Base-by-base conservation (phyloP, 805 yeast species). In the Monosporozyma servazzii region DNA sequence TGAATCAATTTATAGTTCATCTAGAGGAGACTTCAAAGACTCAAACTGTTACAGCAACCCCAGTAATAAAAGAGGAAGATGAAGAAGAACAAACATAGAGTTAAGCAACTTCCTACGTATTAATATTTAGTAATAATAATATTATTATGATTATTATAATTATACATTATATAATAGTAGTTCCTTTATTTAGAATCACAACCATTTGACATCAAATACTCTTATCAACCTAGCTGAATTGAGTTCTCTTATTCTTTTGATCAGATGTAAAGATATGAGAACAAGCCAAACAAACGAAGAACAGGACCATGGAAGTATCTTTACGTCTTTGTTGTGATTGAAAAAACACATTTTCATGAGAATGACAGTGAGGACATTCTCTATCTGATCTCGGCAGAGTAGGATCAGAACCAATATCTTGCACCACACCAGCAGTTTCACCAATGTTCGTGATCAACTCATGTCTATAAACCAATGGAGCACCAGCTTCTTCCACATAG, bases 341-440 rank as follows among this genome's bases (percentile, higher is more conserved):
- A 77, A 93, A 93, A 67, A 93, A 93, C 40, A 93, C 99, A 69
- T 96, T 88, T 59, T 90, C 96, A 56, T 82, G 81, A 54, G 86
- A 84, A 59, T 79, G 83, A 70, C 99, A 93, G 50, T 78, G 76
- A 3, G 97, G 96, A 69, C 99, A 93, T 61, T 86, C 90, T 64
- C 87, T 87, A 67, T 91, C 93, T 1, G 96, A 86, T 57, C 97
- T 77, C 51, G 99, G 99, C 64, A 93, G 81, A 2, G 99, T 93
- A n/a, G 98, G 98, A 69, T 93, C 99, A 23, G 84, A 76, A 0
- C 96, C 97, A 58, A 93, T 86, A 68, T 91, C 98, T 66, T 87
- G 90, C 40, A 93, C 96, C 50, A 87, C 96, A 61, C 98, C 98
- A 1, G 98, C 98, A 2, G 96, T 91, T 65, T 88, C 97, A 64